Conservation (phyloP, 148 eudicot species). For the Fagopyrum tataricum region DNA sequence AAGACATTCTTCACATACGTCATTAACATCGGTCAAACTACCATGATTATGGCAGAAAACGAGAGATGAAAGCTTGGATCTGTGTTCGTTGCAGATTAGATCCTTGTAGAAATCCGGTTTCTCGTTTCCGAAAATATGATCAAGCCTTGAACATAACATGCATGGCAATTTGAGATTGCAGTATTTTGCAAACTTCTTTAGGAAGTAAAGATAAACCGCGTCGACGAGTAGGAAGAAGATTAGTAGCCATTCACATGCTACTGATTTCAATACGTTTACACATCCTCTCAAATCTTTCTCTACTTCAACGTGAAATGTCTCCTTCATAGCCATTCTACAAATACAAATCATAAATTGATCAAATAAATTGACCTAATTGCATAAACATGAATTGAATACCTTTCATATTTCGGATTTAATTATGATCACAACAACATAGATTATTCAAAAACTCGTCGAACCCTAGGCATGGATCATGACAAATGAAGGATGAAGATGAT, state of each 20-base stretch:
- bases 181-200: constrained; percentile 69
- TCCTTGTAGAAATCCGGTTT: constrained; percentile 60
- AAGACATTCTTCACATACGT: constrained; percentile 78
- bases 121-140: constrained; percentile 57
- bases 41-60: constrained; percentile 61
- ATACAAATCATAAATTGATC: neutral
- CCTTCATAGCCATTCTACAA: constrained; percentile 3
- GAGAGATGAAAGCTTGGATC: constrained; percentile 65
- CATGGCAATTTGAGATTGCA: constrained; percentile 69
- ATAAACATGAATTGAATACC: neutral
- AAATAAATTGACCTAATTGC: too few species aligned
- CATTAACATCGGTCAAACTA: constrained; percentile 73
- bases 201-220: constrained; percentile 57
- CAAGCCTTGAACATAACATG: constrained; percentile 87
- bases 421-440: neutral
- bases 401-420: neutral
- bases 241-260: constrained; percentile 73
- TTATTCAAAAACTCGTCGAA: neutral
- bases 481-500: neutral
- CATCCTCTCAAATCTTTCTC: constrained; percentile 16
- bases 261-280: constrained; percentile 41
- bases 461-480: neutral
- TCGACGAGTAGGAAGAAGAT: constrained; percentile 57
- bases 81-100: constrained; percentile 67
- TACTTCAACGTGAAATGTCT: neutral